Evolutionary conservation across 805 yeast genomes (phyloP).

Genomic region (Yamadazyma tumulicola): DNA sequence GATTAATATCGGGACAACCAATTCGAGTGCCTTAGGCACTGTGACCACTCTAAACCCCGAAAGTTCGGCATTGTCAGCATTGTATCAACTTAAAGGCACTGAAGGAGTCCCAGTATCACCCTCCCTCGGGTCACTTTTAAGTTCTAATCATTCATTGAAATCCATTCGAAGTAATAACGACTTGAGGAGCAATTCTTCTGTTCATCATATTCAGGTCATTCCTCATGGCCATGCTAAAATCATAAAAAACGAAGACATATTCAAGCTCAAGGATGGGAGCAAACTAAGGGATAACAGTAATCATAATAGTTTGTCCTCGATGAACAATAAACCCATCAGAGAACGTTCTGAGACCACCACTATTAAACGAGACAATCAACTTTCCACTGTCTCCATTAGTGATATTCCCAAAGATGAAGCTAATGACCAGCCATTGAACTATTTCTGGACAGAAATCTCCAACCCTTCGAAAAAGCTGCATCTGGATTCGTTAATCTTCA

Average conservation of each 20-base stretch:
- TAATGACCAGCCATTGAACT: not conserved
- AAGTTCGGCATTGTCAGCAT: slow-evolving; percentile 34
- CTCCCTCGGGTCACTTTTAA: slow-evolving; percentile 3
- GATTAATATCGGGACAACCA: slow-evolving; percentile 28
- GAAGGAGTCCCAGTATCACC: slow-evolving; percentile 7
- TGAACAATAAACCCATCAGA: slow-evolving; percentile 3
- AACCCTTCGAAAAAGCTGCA: slow-evolving; percentile 76
- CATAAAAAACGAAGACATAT: slow-evolving; percentile 9
- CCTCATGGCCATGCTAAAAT: slow-evolving; percentile 5
- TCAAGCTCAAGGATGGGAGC: slow-evolving; percentile 8
- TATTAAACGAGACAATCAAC: slow-evolving; percentile 7
- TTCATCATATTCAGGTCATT: not conserved
- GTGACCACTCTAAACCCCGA: slow-evolving; percentile 25
- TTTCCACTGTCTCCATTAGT: slow-evolving; percentile 7
- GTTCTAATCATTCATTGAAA: slow-evolving; percentile 6
- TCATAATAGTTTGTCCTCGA: slow-evolving; percentile 4
- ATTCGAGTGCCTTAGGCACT: slow-evolving; percentile 35
- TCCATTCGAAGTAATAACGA: slow-evolving; percentile 2
- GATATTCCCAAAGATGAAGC: not conserved
- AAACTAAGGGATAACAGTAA: slow-evolving; percentile 3
- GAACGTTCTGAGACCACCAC: slow-evolving; percentile 11
- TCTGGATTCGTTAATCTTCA: slow-evolving; percentile 49
- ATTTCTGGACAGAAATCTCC: slow-evolving; percentile 32
- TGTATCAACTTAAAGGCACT: slow-evolving; percentile 30
- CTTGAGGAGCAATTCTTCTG: slow-evolving; percentile 1